Percentiles rank a stretch among this genome's conserved stretches.
Evolutionary conservation across 2,329 filamentous ascomycete species (phyloP).

Genomic region (Nigrograna mackinnonii): DNA sequence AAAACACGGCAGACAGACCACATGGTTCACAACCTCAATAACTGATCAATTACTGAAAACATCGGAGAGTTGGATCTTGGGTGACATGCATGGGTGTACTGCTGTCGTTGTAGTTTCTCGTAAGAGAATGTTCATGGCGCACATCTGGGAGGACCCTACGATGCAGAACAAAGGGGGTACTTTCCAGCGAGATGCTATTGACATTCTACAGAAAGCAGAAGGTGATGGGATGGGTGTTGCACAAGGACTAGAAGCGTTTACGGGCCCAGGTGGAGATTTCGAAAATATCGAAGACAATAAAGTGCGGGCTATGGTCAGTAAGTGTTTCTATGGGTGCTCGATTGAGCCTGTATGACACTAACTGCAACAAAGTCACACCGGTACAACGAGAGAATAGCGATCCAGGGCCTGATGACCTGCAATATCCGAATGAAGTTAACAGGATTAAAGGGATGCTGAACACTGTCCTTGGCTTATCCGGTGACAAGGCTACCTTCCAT

Average conservation of each 20-base stretch:
- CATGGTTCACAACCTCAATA: not conserved
- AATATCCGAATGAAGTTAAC: slow-evolving; percentile 2
- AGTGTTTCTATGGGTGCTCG: too few species aligned
- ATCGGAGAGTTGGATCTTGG: slow-evolving; percentile 1
- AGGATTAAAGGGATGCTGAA: slow-evolving; percentile 5
- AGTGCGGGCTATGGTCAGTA: slow-evolving; percentile 7
- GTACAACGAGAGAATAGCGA: not conserved
- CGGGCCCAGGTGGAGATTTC: slow-evolving; percentile 9
- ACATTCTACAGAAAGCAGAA: not conserved
- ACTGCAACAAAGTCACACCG: slow-evolving; percentile 9
- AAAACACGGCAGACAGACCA: not conserved
- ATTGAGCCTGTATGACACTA: too few species aligned
- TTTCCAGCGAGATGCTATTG: not conserved
- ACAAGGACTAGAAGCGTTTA: not conserved
- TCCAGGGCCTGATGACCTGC: not conserved
- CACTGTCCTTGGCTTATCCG: slow-evolving; percentile 2
- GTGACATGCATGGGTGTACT: slow-evolving; percentile 6
- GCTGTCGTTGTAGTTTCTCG: slow-evolving; percentile 9
- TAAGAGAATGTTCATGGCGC: slow-evolving; percentile 10
- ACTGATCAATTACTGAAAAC: not conserved
- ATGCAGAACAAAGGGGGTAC: not conserved
- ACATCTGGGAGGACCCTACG: slow-evolving; percentile 8
- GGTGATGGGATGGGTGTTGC: not conserved
- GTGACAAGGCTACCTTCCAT: not conserved
- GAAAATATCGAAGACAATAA: slow-evolving; percentile 7